A percentile compares a stretch with the other conserved stretches of the same genome.
phyloP scores from a whole-genome alignment of 177 flowering plant genomes.

The Vitis hybrid region DNA sequence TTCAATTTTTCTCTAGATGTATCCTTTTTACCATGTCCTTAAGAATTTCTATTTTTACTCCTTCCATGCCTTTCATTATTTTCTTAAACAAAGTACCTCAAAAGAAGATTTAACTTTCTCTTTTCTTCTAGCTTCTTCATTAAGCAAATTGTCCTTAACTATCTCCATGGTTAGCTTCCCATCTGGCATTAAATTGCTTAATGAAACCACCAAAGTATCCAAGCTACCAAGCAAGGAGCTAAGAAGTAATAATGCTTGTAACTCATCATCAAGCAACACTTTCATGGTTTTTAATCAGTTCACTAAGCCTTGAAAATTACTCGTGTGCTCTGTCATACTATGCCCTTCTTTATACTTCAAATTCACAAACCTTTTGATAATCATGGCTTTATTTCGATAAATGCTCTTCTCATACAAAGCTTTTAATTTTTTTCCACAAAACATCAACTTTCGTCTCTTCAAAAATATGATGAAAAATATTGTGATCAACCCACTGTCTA shows the following conservation, averaged over 20 bases:
- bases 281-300: constrained; percentile 3
- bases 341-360: constrained; percentile 12
- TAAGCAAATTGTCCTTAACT: background rate
- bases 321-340: constrained; percentile 2
- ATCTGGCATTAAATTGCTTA: background rate
- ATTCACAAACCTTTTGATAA: background rate
- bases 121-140: background rate
- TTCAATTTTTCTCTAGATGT: background rate
- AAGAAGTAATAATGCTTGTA: background rate
- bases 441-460: background rate
- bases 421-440: background rate
- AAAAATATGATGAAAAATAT: no score
- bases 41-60: no score
- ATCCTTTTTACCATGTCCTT: background rate
- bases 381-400: background rate
- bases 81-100: background rate
- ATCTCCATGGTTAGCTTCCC: background rate
- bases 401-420: constrained; percentile 7
- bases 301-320: constrained; percentile 6
- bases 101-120: background rate
- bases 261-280: constrained; percentile 15
- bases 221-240: background rate
- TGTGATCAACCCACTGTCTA: no score
- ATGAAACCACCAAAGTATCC: constrained; percentile 3
- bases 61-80: no score